Percentiles rank a stretch among this genome's conserved stretches.
phyloP scores from a whole-genome alignment of 495 filamentous ascomycete genomes.

The Geoglossum glabrum region DNA sequence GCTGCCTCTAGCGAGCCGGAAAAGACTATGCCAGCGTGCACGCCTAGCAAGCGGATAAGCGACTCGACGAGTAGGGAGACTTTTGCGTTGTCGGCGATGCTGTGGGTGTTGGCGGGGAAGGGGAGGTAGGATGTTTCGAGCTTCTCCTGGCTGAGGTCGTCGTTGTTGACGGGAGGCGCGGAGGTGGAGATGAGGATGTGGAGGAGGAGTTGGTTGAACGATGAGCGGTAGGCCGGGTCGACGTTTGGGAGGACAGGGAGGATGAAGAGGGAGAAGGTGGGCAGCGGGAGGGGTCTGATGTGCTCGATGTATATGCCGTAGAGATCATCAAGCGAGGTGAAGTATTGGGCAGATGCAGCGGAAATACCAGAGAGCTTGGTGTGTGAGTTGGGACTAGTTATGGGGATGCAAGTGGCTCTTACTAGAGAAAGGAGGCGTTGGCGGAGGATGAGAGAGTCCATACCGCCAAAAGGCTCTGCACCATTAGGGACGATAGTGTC shows the following conservation, averaged over 20 bases:
- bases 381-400: background rate
- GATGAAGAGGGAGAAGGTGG: conserved; percentile 53
- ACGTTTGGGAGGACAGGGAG: conserved; percentile 28
- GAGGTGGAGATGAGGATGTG: conserved; percentile 37
- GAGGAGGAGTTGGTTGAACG: conserved; percentile 44
- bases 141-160: conserved; percentile 33
- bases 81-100: conserved; percentile 56
- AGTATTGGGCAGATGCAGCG: conserved; percentile 19
- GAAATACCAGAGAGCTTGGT: conserved; percentile 27
- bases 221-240: conserved; percentile 28
- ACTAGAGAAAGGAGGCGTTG: conserved; percentile 36
- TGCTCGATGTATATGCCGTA: conserved; percentile 47
- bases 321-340: conserved; percentile 33
- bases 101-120: conserved; percentile 41
- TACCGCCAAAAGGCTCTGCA: conserved; percentile 26
- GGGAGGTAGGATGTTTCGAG: conserved; percentile 53
- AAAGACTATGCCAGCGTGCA: conserved; percentile 3
- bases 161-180: conserved; percentile 22
- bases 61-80: conserved; percentile 58
- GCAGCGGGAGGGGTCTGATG: conserved; percentile 43
- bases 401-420: background rate
- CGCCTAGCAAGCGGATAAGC: conserved; percentile 39
- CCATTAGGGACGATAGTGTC: conserved; percentile 8
- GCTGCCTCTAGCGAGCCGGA: background rate
- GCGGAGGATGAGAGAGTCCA: conserved; percentile 39